A percentile compares a stretch with the other conserved stretches of the same genome.
Evolutionary conservation across 352 stramenopile genomes (phyloP).

Genomic region (Phytophthora quininea): DNA sequence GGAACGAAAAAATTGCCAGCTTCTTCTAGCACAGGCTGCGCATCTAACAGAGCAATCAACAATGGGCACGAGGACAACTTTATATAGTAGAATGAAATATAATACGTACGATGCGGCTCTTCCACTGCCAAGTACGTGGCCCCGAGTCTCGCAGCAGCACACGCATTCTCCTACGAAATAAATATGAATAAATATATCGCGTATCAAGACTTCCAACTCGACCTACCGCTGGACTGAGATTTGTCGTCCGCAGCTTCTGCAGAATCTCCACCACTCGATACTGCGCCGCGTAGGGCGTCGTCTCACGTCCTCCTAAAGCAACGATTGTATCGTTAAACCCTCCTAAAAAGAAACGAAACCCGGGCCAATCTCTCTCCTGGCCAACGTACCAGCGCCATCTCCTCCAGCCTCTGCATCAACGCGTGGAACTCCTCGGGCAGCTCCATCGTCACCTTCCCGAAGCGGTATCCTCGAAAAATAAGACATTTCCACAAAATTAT

Average conservation of each 20-base stretch:
- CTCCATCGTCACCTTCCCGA: conserved; percentile 15
- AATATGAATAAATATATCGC: conserved; percentile 1
- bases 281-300: conserved; percentile 51
- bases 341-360: not conserved
- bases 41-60: conserved; percentile 37
- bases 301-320: conserved; percentile 46
- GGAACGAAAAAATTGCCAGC: conserved; percentile 49
- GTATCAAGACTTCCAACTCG: not conserved
- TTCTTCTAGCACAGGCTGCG: conserved; percentile 56
- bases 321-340: conserved; percentile 1
- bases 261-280: conserved; percentile 66
- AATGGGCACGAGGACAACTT: not conserved
- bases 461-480: not conserved
- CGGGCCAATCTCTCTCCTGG: too few relatives aligned
- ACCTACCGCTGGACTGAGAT: conserved; percentile 37
- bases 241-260: conserved; percentile 52
- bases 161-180: conserved; percentile 37
- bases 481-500: not conserved
- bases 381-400: conserved; percentile 34
- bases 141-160: conserved; percentile 43
- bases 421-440: conserved; percentile 42
- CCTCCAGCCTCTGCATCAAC: conserved; percentile 38
- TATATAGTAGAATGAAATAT: not conserved
- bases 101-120: conserved; percentile 61
- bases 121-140: conserved; percentile 60